Base-by-base conservation (phyloP, 2,329 filamentous ascomycete genomes). In the Acarospora socialis region DNA sequence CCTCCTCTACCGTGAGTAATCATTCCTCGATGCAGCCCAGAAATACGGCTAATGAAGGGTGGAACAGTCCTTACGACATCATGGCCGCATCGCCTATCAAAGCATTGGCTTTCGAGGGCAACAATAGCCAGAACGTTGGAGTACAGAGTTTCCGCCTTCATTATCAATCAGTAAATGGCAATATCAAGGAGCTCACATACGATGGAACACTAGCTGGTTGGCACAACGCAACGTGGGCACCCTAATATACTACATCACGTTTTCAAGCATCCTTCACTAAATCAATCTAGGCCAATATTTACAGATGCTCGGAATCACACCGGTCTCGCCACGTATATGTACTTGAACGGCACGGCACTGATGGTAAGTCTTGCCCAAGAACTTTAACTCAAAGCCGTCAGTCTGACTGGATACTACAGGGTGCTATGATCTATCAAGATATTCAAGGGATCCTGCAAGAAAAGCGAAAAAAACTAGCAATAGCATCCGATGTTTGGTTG, bases 261-360 rank as follows among this genome's bases (percentile, higher is more conserved):
- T 25, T 18, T 14, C 13, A 13, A 4, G 15, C n/a, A n/a, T 28
- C n/a, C 15, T 3, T 28, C 12, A 13, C 2, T 22, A 15, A 15
- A 28, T 16, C 2, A 2, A 13, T 22, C n/a, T 25, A 42, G 39
- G 7, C 39, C 41, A 5, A 40, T 41, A 13, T 41, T 43, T 21
- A 41, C 41, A 2, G 41, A 43, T 33, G 41, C 41, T 13, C 29
- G 39, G 19, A 43, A 43, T 15, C 36, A 43, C 24, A 42, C 41
- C 13, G 41, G 41, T 4, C 34, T 43, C 16, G 41, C 41, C 5
- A 35, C 37, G 1, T 25, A 40, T 18, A 40, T 32, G 7, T 42
- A 40, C 13, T 10, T 43, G 5, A 41, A 43, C 7, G 27, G 22
- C 10, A 28, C 35, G 3, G 29, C 25, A 21, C 35, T 30, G 32